Percentiles rank a stretch among this genome's conserved stretches.
Evolutionary conservation across 441 rosid genomes (phyloP).

Genomic region (Breynia disticha): DNA sequence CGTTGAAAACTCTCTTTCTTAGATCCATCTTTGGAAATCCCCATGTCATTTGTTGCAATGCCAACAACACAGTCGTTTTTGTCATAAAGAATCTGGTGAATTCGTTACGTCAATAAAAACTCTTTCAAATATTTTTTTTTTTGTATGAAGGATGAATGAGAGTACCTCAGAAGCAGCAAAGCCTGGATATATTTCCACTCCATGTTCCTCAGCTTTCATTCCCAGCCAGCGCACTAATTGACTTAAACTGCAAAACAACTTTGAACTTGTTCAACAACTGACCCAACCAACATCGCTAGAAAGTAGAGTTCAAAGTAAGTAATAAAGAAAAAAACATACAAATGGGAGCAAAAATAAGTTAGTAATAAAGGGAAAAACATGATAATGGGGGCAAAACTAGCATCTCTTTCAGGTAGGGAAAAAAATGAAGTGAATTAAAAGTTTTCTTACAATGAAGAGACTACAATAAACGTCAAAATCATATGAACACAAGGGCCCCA

Average conservation of each 20-base stretch:
- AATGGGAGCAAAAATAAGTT: too few relatives aligned
- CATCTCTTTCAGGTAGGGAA: neutral
- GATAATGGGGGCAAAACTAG: neutral
- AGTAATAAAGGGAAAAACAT: neutral
- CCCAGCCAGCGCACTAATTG: slow-evolving; percentile 89
- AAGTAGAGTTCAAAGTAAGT: slow-evolving; percentile 5
- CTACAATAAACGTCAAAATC: neutral
- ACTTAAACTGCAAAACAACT: slow-evolving; percentile 54
- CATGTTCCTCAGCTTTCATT: slow-evolving; percentile 85
- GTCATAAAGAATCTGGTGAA: slow-evolving; percentile 62
- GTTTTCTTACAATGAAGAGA: neutral
- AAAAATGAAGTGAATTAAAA: neutral
- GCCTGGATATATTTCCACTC: slow-evolving; percentile 95
- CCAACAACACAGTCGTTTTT: slow-evolving; percentile 58
- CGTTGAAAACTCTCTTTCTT: slow-evolving; percentile 76
- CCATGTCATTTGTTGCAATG: slow-evolving; percentile 91
- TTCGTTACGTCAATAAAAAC: slow-evolving; percentile 9
- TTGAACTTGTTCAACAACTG: slow-evolving; percentile 6
- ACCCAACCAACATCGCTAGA: slow-evolving; percentile 6
- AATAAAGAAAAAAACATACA: neutral
- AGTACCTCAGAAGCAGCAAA: slow-evolving; percentile 89
- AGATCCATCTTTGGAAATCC: slow-evolving; percentile 84
- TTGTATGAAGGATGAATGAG: slow-evolving; percentile 9
- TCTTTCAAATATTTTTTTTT: slow-evolving; percentile 6
- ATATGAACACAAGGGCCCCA: neutral